Evolutionary conservation across 164 flowering plant genomes (phyloP).

Genomic region (Magnolia sinica): DNA sequence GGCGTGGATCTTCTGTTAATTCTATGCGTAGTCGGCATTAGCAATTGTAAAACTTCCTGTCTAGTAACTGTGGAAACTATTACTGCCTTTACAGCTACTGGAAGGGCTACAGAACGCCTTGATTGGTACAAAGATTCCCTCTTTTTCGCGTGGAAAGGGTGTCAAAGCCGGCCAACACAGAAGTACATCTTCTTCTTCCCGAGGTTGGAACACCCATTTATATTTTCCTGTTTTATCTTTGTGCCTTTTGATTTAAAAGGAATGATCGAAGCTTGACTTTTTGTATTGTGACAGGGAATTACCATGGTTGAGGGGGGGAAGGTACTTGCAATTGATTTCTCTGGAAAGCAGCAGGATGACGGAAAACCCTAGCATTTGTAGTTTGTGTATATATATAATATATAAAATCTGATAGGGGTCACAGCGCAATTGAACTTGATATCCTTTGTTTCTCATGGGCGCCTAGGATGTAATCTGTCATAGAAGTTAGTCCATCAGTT

Average conservation of each 20-base stretch:
- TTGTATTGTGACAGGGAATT: slow-evolving; percentile 20
- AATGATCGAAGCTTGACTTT: slow-evolving; percentile 10
- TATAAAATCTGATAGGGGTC: slow-evolving; percentile 8
- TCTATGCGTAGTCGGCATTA: too few species aligned
- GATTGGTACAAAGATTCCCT: slow-evolving; percentile 27
- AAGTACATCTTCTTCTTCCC: slow-evolving; percentile 1
- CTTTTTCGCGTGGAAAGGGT: slow-evolving; percentile 25
- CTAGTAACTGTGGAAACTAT: not conserved
- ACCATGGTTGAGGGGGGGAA: slow-evolving; percentile 9
- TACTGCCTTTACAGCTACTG: slow-evolving; percentile 25
- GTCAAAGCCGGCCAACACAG: slow-evolving; percentile 19
- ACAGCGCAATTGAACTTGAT: not conserved
- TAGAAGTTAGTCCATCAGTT: slow-evolving; percentile 2
- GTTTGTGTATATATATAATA: slow-evolving; percentile 13
- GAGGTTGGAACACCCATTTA: not conserved
- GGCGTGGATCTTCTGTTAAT: too few species aligned
- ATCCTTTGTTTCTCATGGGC: not conserved
- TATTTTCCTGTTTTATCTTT: not conserved
- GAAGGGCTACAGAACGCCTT: slow-evolving; percentile 37
- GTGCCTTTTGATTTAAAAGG: not conserved
- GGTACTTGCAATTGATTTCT: not conserved
- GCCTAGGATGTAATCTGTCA: slow-evolving; percentile 17
- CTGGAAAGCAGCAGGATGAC: not conserved
- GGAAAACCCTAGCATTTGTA: not conserved
- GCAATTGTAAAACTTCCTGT: too few species aligned